Evolutionary conservation across 2,329 filamentous ascomycete genomes (phyloP), one percentile per base, ranked within the genome.

Genomic region (Mycogone perniciosa): DNA sequence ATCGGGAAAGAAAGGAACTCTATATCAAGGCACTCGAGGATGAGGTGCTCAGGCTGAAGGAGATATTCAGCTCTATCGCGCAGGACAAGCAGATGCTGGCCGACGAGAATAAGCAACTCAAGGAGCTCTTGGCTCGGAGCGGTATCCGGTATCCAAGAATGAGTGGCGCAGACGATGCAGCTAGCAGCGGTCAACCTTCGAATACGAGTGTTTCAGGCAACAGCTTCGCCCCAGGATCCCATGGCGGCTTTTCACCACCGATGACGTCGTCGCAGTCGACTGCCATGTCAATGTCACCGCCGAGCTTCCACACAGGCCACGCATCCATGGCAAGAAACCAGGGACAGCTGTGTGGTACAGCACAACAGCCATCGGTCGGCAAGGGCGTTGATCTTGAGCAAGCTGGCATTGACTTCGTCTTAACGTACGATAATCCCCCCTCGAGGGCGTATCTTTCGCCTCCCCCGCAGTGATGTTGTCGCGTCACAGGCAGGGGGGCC

Each of bases 1-100:
- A 99, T 69, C 89, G 93, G 50, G 93, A 97, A 71, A 84, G 93
- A 59, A 97, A 97, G 68, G 93, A 97, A 70, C 80, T 90, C 61
- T 97, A 97, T 67, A 95, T 96, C 74, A 95, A 95, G 68, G 84
- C 88, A 8, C 80, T 97, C 11, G 93, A 99, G 69, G 85, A 92
- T 63, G 90, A 97, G 70, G 87, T 97, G 5, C 76, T 95, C 20
- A 85, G 89, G 44, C 76, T 97, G 40, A 93, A 95, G 66, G 90
- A 96, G 65, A 79, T 86, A n/a, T 92, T 85, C 63, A 84, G 83
- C 61, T 83, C 80, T 46, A 79, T 85, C 13, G 79, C 82, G 6
- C 83, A 86, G 59, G 89, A 95, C 64, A 89, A 89, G 62, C 82
- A 91, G 48, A 78, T 80, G 46, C 73, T 91, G 7, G 77, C 80